Evolutionary conservation across 2,329 filamentous ascomycete genomes (phyloP).

Genomic region (Calonectria pseudoturangicola): DNA sequence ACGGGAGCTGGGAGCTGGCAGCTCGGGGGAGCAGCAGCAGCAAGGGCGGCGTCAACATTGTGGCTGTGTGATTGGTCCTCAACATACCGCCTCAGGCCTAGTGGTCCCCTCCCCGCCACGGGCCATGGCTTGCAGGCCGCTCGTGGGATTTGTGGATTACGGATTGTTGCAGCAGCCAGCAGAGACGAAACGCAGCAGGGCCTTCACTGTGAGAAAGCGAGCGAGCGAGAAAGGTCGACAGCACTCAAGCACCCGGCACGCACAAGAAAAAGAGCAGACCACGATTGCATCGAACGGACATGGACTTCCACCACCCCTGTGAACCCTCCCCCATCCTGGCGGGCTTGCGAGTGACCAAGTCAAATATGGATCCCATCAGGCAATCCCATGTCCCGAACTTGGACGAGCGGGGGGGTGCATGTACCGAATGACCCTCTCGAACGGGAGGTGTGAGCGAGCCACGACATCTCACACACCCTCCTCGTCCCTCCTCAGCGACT

Average conservation of each 20-base stretch:
- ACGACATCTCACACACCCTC: constrained; percentile 27
- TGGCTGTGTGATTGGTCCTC: constrained; percentile 30
- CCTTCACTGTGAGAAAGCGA: constrained; percentile 21
- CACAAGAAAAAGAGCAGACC: constrained; percentile 6
- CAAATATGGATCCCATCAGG: constrained; percentile 33
- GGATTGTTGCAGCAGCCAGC: not conserved
- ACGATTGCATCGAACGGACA: constrained; percentile 24
- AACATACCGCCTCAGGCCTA: constrained; percentile 31
- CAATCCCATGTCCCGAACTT: constrained; percentile 23
- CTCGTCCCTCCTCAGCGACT: constrained; percentile 18
- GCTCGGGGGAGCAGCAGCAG: constrained; percentile 1
- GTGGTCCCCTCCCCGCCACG: constrained; percentile 11
- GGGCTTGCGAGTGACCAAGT: constrained; percentile 32
- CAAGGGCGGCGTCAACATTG: constrained; percentile 29
- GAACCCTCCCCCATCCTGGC: constrained; percentile 20
- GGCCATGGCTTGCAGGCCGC: constrained; percentile 17
- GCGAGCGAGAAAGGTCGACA: not conserved
- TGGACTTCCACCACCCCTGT: constrained; percentile 29
- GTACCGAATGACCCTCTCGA: constrained; percentile 20
- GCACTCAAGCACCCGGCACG: not conserved
- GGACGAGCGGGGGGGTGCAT: constrained; percentile 20
- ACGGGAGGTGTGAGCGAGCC: constrained; percentile 21
- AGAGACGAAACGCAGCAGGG: not conserved
- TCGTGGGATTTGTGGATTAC: constrained; percentile 2
- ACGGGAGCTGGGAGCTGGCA: constrained; percentile 9